A percentile compares a stretch with the other conserved stretches of the same genome.
Evolutionary conservation across 352 stramenopile genomes (phyloP).

Genomic region (Pythium myriotylum): DNA sequence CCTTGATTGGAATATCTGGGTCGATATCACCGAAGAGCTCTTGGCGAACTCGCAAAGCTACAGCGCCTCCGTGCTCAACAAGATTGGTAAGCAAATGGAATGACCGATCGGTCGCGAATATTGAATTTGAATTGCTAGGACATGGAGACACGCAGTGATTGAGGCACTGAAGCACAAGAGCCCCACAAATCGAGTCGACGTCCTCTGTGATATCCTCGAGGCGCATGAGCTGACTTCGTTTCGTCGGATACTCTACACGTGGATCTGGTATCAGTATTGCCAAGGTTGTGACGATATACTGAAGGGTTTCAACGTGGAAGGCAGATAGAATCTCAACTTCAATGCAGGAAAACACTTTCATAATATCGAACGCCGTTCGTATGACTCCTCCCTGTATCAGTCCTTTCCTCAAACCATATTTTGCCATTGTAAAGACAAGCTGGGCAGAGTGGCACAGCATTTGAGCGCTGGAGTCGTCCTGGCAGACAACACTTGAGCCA

Average conservation of each 20-base stretch:
- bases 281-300: slow-evolving; percentile 14
- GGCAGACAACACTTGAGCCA: no score
- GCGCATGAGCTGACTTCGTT: neutral
- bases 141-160: neutral
- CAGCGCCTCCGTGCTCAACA: slow-evolving; percentile 6
- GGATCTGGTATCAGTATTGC: neutral
- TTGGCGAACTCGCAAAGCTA: slow-evolving; percentile 6
- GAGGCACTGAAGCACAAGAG: neutral
- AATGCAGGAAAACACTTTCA: neutral
- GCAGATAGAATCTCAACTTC: neutral
- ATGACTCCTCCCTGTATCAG: neutral
- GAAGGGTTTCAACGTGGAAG: neutral
- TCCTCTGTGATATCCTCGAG: slow-evolving; percentile 21
- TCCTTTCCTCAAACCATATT: neutral
- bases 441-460: neutral
- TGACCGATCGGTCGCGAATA: neutral
- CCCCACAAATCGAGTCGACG: neutral
- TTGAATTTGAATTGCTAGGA: neutral
- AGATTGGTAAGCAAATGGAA: slow-evolving; percentile 19
- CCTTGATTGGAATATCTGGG: no score
- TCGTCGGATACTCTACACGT: neutral
- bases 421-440: neutral
- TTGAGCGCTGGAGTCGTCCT: no score
- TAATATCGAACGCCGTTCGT: neutral
- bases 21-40: slow-evolving; percentile 12